Conservation (phyloP, 495 filamentous ascomycete species). For the Penicillium daleae region DNA sequence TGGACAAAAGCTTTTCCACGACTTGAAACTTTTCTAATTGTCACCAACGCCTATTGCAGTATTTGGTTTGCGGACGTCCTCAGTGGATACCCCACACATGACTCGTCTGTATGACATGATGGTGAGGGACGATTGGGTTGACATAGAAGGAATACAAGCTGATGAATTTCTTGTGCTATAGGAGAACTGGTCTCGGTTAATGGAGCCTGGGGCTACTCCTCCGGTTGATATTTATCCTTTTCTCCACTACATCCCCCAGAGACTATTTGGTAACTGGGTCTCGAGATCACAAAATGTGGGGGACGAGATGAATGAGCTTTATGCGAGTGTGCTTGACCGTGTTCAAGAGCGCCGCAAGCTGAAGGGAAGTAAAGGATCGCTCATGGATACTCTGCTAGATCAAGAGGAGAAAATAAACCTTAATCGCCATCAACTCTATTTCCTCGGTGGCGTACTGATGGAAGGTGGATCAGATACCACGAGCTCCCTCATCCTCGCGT, state of each 20-base stretch:
- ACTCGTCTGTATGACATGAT: constrained; percentile 5
- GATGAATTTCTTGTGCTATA: constrained; percentile 49
- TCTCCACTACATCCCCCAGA: constrained; percentile 47
- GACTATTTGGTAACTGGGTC: constrained; percentile 46
- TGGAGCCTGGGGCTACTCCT: constrained; percentile 54
- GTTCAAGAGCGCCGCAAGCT: constrained; percentile 19
- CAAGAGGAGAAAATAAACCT: constrained; percentile 24
- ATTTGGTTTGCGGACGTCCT: constrained; percentile 30
- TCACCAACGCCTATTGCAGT: too few species aligned
- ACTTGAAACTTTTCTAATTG: too few species aligned
- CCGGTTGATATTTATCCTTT: constrained; percentile 54
- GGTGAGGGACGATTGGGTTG: background rate
- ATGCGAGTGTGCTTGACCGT: constrained; percentile 24
- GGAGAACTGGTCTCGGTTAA: constrained; percentile 50
- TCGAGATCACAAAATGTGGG: background rate
- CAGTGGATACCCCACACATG: constrained; percentile 41
- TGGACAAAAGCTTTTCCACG: too few species aligned
- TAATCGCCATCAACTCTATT: constrained; percentile 35
- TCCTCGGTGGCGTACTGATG: constrained; percentile 42
- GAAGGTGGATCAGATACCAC: constrained; percentile 56
- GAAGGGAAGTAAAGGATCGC: constrained; percentile 30
- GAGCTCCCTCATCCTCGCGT: constrained; percentile 33
- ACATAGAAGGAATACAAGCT: constrained; percentile 31
- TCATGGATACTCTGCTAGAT: constrained; percentile 21
- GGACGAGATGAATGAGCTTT: constrained; percentile 44